Evolutionary conservation across 116 monocot species (phyloP).

Genomic region (Trichopus zeylanicus): DNA sequence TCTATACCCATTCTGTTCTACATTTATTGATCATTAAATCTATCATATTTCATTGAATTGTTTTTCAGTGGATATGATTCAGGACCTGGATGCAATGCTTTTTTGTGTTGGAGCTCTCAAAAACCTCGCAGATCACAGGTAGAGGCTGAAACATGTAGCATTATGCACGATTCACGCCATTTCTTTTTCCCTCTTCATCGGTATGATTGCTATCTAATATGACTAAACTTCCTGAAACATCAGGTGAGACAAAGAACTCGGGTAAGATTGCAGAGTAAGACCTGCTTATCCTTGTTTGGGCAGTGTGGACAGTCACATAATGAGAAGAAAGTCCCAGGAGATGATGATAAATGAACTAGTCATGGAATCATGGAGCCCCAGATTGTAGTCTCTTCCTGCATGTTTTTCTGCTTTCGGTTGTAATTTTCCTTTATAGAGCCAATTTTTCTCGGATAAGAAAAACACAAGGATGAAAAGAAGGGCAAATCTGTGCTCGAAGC

Average conservation of each 20-base stretch:
- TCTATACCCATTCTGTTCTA: background rate
- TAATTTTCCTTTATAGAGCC: too few species aligned
- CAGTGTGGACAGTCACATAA: constrained; percentile 1
- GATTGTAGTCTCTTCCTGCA: background rate
- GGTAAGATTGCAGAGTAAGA: background rate
- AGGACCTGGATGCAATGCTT: constrained; percentile 22
- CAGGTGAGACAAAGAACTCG: constrained; percentile 5
- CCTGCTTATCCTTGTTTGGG: constrained; percentile 2
- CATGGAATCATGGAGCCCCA: background rate
- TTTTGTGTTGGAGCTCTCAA: constrained; percentile 27
- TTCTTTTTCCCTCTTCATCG: too few species aligned
- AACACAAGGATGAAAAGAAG: too few species aligned
- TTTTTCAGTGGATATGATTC: constrained; percentile 34
- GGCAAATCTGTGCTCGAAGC: too few species aligned
- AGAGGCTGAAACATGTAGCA: background rate
- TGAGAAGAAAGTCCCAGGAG: background rate
- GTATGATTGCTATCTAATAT: background rate
- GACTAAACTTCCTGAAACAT: background rate
- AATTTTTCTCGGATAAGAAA: too few species aligned
- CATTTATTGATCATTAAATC: background rate
- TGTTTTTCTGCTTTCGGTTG: background rate
- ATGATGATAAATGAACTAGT: background rate
- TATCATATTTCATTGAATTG: background rate
- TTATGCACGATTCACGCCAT: background rate
- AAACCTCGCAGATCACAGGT: constrained; percentile 11